phyloP scores from a whole-genome alignment of 2,329 filamentous ascomycete genomes.

The Colletotrichum musicola region DNA sequence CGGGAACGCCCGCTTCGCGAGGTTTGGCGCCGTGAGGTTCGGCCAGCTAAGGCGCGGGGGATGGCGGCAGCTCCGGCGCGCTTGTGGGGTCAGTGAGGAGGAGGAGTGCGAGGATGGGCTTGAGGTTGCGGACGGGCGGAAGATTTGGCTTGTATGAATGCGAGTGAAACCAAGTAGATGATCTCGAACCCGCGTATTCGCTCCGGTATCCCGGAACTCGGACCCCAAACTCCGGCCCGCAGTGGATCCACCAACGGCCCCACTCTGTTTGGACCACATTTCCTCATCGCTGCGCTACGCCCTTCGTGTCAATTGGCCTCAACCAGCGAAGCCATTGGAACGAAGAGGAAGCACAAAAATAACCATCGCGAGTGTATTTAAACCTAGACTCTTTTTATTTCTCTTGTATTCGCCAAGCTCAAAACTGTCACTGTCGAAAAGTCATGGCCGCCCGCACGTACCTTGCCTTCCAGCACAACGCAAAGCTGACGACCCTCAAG shows the following conservation, averaged over 20 bases:
- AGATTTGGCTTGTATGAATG: neutral
- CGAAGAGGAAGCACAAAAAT: neutral
- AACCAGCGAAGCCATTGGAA: neutral
- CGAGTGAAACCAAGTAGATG: no score
- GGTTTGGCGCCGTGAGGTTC: neutral
- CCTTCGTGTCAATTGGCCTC: neutral
- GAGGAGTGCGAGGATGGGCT: neutral
- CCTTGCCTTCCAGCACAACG: conserved; percentile 60
- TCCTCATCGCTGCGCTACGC: neutral
- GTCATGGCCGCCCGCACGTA: conserved; percentile 49
- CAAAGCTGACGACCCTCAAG: conserved; percentile 56
- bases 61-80: neutral
- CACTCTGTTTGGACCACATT: neutral
- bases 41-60: neutral
- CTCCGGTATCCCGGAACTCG: no score
- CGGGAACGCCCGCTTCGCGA: neutral
- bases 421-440: neutral
- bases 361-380: neutral
- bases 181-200: no score
- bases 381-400: neutral
- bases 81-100: neutral
- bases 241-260: neutral
- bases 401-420: neutral
- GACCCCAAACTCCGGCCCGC: no score
- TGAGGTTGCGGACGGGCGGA: neutral